These are phyloP conservation scores for Trapa incisa DNA, from an alignment of 345 rosid species.

Conservation along the genomic window DNA sequence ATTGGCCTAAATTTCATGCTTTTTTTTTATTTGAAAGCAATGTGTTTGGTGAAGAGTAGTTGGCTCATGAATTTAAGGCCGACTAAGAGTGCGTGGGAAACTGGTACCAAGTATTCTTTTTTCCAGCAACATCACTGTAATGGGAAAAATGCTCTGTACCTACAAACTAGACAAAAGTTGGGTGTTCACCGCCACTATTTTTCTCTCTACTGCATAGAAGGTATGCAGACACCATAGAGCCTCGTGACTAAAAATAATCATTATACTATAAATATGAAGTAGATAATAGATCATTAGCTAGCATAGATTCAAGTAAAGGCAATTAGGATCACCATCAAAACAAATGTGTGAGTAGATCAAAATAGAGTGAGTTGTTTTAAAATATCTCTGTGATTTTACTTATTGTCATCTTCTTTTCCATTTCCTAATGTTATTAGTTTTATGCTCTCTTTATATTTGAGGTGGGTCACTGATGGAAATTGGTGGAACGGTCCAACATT, in stretches of 20 bases:
- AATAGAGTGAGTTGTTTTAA: background rate
- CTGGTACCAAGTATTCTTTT: background rate
- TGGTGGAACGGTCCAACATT: slow-evolving; percentile 31
- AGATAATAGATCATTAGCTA: no score
- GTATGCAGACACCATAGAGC: no score
- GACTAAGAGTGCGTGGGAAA: background rate
- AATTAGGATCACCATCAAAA: no score
- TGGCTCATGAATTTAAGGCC: slow-evolving; percentile 1
- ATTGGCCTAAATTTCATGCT: no score
- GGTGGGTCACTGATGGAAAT: slow-evolving; percentile 64
- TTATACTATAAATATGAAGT: no score
- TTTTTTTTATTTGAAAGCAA: background rate
- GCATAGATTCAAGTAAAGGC: no score
- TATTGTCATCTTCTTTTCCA: no score
- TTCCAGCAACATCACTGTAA: background rate
- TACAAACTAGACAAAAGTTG: background rate
- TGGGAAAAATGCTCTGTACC: background rate
- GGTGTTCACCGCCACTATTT: background rate
- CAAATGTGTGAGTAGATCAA: background rate
- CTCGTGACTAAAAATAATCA: no score
- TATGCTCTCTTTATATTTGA: slow-evolving; percentile 49
- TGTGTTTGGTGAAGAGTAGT: background rate
- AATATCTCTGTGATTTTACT: background rate
- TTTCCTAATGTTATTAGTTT: slow-evolving; percentile 30
- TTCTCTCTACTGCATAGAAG: no score